A percentile compares a stretch with the other conserved stretches of the same genome.
These are phyloP conservation scores for Tetrapisispora arboricola DNA, from an alignment of 805 yeast species.

Conservation along the genomic window DNA sequence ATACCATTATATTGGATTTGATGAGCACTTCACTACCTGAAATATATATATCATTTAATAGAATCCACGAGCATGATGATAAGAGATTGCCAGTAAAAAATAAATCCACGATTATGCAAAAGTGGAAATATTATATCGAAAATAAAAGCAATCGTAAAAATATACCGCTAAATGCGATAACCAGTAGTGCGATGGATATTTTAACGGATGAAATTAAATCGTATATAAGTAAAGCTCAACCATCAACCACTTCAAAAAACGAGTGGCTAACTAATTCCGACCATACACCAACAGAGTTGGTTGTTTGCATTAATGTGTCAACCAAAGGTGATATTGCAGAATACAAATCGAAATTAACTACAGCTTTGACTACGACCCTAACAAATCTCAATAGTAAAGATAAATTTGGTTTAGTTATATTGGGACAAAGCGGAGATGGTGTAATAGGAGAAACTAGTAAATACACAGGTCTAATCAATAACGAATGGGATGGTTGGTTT, in stretches of 20 bases:
- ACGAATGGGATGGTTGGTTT: slow-evolving; percentile 42
- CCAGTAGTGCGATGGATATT: slow-evolving; percentile 41
- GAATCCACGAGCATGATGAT: slow-evolving; percentile 15
- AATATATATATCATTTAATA: slow-evolving; percentile 24
- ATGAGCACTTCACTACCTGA: slow-evolving; percentile 37
- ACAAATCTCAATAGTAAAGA: slow-evolving; percentile 30
- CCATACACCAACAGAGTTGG: slow-evolving; percentile 31
- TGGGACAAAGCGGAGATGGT: slow-evolving; percentile 38
- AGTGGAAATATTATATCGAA: slow-evolving; percentile 33
- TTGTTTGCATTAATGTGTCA: slow-evolving; percentile 33
- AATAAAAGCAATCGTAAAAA: slow-evolving; percentile 2
- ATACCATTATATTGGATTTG: slow-evolving; percentile 29
- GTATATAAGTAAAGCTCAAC: slow-evolving; percentile 2
- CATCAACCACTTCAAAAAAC: neutral
- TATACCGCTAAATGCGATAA: slow-evolving; percentile 33
- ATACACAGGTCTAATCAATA: slow-evolving; percentile 37
- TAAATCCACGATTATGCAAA: slow-evolving; percentile 6
- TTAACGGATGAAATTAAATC: slow-evolving; percentile 18
- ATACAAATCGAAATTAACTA: slow-evolving; percentile 21
- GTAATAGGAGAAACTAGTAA: slow-evolving; percentile 29
- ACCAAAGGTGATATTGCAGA: slow-evolving; percentile 15
- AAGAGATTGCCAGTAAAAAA: too few relatives aligned
- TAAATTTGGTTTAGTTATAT: slow-evolving; percentile 37
- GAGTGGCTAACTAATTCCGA: slow-evolving; percentile 10
- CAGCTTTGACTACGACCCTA: slow-evolving; percentile 22